Conservation (phyloP, 805 yeast genomes). For the Cyberlindnera mississippiensis region DNA sequence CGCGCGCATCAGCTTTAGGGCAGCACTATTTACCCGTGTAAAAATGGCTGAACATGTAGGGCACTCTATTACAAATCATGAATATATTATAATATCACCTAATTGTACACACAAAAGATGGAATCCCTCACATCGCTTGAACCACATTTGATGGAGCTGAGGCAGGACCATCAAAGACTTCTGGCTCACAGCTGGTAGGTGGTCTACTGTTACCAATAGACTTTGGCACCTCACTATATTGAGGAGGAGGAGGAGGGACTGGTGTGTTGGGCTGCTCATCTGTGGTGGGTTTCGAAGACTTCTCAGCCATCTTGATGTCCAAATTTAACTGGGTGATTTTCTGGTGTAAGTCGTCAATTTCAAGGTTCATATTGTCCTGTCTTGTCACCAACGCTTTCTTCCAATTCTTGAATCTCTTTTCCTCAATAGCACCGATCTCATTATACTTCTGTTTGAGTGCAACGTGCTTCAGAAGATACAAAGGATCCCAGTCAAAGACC, state of each 20-base stretch:
- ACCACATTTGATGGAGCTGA: too few relatives aligned
- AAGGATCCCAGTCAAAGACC: constrained; percentile 42
- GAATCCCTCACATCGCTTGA: too few relatives aligned
- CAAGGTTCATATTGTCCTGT: constrained; percentile 42
- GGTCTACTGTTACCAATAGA: not conserved
- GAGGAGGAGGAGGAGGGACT: too few relatives aligned
- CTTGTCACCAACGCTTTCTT: constrained; percentile 49
- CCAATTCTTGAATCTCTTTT: constrained; percentile 59
- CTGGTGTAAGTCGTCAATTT: constrained; percentile 1
- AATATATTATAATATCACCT: too few relatives aligned
- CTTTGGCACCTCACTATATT: too few relatives aligned
- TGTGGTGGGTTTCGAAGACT: not conserved
- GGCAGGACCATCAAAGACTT: not conserved
- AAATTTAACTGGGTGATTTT: constrained; percentile 1
- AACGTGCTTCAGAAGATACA: constrained; percentile 41
- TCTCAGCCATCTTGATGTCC: not conserved
- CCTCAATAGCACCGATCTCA: constrained; percentile 44
- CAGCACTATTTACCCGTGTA: not conserved
- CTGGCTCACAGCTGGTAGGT: not conserved
- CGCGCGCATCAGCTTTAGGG: constrained; percentile 1
- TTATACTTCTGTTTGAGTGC: constrained; percentile 41
- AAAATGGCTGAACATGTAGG: not conserved
- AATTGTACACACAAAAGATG: too few relatives aligned
- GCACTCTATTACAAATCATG: too few relatives aligned
- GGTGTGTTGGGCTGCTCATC: not conserved